A percentile compares a stretch with the other conserved stretches of the same genome.
Evolutionary conservation across 73 alveolate genomes (phyloP).

Genomic region (Urostyla sp.): DNA sequence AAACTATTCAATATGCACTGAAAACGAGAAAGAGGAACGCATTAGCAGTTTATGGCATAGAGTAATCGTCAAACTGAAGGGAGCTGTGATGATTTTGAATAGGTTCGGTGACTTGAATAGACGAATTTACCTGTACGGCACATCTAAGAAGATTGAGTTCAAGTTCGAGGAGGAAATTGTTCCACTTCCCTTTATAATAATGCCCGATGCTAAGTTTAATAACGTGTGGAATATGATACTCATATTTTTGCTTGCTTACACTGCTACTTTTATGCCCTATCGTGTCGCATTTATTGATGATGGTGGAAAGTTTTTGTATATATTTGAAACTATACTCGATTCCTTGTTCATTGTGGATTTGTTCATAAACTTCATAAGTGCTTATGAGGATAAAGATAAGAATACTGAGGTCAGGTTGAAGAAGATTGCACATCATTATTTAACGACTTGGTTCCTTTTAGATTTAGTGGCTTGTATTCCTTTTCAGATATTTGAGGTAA

Average conservation of each 20-base stretch:
- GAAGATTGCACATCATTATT: constrained; percentile 23
- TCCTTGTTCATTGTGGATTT: constrained; percentile 62
- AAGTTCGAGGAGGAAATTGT: constrained; percentile 42
- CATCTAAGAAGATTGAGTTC: constrained; percentile 31
- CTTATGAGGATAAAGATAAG: constrained; percentile 58
- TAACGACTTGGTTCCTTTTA: constrained; percentile 68
- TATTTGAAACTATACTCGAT: constrained; percentile 62
- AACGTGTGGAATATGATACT: constrained; percentile 61
- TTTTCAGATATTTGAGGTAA: constrained; percentile 53
- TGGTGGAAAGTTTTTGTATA: constrained; percentile 32
- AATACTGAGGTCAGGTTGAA: constrained; percentile 39
- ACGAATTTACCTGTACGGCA: constrained; percentile 28
- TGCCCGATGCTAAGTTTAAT: constrained; percentile 57
- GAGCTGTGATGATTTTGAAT: constrained; percentile 25
- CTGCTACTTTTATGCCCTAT: constrained; percentile 81
- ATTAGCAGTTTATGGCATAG: constrained; percentile 16
- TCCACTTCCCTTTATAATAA: constrained; percentile 24
- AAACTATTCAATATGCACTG: background rate
- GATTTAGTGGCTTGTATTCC: constrained; percentile 73
- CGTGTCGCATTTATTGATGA: constrained; percentile 77
- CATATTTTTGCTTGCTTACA: constrained; percentile 66
- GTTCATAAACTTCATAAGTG: constrained; percentile 57
- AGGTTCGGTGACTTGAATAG: constrained; percentile 43
- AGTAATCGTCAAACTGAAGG: constrained; percentile 10
- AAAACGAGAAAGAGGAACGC: background rate